A percentile compares a stretch with the other conserved stretches of the same genome.
Evolutionary conservation across 345 rosid species (phyloP).

Genomic region (Populus nigra): DNA sequence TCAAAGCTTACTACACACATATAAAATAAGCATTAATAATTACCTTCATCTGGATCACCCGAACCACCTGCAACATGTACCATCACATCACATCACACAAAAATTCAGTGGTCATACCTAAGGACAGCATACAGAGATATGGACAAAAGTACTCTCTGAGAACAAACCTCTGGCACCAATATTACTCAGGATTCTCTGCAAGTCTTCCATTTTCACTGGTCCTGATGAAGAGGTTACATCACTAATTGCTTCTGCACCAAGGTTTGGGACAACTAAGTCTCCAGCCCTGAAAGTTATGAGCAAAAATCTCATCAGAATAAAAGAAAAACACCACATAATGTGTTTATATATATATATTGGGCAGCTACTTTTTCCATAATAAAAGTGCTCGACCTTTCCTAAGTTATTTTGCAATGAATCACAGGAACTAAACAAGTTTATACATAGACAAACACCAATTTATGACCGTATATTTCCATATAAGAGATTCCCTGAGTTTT

Average conservation of each 20-base stretch:
- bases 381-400: no score
- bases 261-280: slow-evolving; percentile 58
- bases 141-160: not conserved
- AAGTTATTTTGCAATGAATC: no score
- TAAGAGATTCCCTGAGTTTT: not conserved
- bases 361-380: no score
- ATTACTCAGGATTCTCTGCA: slow-evolving; percentile 87
- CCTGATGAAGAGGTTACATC: slow-evolving; percentile 79
- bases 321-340: not conserved
- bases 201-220: slow-evolving; percentile 80
- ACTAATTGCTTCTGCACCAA: slow-evolving; percentile 62
- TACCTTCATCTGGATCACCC: slow-evolving; percentile 82
- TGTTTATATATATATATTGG: no score
- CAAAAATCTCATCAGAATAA: slow-evolving; percentile 4
- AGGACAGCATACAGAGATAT: not conserved
- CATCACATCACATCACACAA: slow-evolving; percentile 17
- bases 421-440: no score
- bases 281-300: slow-evolving; percentile 56
- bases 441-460: no score
- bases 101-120: slow-evolving; percentile 23
- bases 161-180: slow-evolving; percentile 65
- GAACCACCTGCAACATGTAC: slow-evolving; percentile 44
- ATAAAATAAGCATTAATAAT: not conserved
- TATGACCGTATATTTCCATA: no score
- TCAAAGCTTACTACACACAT: not conserved